phyloP scores from a whole-genome alignment of 2,329 filamentous ascomycete species.

The Colletotrichum trifolii region DNA sequence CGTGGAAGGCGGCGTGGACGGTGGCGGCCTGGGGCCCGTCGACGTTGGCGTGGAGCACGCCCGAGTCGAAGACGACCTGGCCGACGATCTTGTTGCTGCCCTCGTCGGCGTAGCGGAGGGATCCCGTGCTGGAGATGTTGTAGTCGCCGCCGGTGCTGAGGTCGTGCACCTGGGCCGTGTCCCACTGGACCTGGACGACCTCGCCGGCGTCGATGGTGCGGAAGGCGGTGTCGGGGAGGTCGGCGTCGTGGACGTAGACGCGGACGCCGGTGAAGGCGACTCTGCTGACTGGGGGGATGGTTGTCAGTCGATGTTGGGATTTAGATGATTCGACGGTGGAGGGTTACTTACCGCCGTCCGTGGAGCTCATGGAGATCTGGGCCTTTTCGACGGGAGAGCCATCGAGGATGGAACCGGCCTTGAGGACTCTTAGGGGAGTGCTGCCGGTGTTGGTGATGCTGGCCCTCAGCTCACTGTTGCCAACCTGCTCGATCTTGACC shows the following conservation, averaged over 20 bases:
- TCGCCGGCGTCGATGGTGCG: slow-evolving; percentile 54
- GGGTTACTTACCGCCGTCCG: slow-evolving; percentile 46
- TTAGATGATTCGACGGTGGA: background rate
- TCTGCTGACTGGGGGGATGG: slow-evolving; percentile 45
- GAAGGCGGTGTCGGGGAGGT: slow-evolving; percentile 57
- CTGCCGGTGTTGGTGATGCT: slow-evolving; percentile 60
- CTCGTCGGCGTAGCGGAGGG: slow-evolving; percentile 61
- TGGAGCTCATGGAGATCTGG: slow-evolving; percentile 49
- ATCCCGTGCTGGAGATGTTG: slow-evolving; percentile 62
- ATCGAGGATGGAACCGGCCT: slow-evolving; percentile 60
- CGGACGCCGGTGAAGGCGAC: slow-evolving; percentile 61
- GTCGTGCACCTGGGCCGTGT: slow-evolving; percentile 62
- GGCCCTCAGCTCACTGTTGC: slow-evolving; percentile 60
- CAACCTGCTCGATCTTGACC: slow-evolving; percentile 54
- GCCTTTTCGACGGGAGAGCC: slow-evolving; percentile 60
- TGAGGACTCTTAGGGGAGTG: slow-evolving; percentile 57
- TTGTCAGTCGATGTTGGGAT: background rate
- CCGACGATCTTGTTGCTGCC: slow-evolving; percentile 61
- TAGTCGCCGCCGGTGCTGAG: slow-evolving; percentile 58
- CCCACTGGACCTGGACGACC: slow-evolving; percentile 59
- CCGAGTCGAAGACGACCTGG: slow-evolving; percentile 63
- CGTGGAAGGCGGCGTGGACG: slow-evolving; percentile 56
- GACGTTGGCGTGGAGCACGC: slow-evolving; percentile 65
- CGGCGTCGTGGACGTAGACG: slow-evolving; percentile 53
- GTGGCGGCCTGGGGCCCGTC: slow-evolving; percentile 63